These are phyloP conservation scores for Geosmithia morbida DNA, from an alignment of 2,329 filamentous ascomycete species.

Conservation along the genomic window DNA sequence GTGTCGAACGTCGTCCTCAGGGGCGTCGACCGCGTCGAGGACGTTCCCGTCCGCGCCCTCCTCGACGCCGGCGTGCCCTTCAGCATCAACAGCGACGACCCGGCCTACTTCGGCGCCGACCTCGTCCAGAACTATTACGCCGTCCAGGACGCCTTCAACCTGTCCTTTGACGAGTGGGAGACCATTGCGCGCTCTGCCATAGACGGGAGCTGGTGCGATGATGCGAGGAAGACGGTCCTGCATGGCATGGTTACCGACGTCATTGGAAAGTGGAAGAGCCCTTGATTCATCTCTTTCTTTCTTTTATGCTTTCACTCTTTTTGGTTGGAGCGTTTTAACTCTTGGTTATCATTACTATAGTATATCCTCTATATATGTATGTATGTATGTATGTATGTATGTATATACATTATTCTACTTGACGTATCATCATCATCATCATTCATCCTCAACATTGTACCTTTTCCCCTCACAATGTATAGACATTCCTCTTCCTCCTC, in stretches of 20 bases:
- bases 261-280: not conserved
- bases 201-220: conserved; percentile 50
- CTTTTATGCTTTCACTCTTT: too few species aligned
- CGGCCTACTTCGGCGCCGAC: conserved; percentile 56
- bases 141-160: conserved; percentile 51
- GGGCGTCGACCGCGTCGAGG: conserved; percentile 22
- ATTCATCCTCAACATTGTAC: too few species aligned
- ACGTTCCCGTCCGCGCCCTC: conserved; percentile 34
- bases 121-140: conserved; percentile 56
- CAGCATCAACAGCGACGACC: conserved; percentile 58
- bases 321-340: too few species aligned
- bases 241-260: not conserved
- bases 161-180: conserved; percentile 48
- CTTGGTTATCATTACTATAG: too few species aligned
- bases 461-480: not conserved
- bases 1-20: conserved; percentile 8
- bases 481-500: not conserved
- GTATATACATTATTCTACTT: too few species aligned
- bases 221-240: conserved; percentile 34
- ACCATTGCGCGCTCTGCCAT: conserved; percentile 44
- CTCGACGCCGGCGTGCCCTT: conserved; percentile 48
- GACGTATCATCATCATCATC: too few species aligned
- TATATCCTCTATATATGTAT: too few species aligned
- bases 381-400: too few species aligned
- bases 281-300: not conserved